A percentile compares a stretch with the other conserved stretches of the same genome.
phyloP scores from a whole-genome alignment of 2,329 filamentous ascomycete genomes.

The Ceratocystiopsis sp. region DNA sequence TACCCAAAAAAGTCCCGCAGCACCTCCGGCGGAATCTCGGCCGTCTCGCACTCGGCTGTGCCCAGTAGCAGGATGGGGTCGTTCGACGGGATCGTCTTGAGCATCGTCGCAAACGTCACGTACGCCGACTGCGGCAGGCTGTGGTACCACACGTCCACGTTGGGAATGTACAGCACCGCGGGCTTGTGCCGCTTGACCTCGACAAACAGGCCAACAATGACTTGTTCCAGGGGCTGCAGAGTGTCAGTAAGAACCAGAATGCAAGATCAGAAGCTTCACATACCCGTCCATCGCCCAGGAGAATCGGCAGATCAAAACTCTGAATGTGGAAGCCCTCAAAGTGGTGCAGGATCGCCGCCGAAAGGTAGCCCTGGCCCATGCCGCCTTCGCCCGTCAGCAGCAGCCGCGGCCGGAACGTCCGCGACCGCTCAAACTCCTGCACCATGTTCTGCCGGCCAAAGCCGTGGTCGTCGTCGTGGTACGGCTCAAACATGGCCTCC shows the following conservation, averaged over 20 bases:
- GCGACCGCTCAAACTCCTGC: constrained; percentile 69
- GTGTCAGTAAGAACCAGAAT: not conserved
- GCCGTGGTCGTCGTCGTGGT: constrained; percentile 63
- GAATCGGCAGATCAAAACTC: constrained; percentile 76
- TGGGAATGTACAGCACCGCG: constrained; percentile 86
- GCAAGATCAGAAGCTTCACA: constrained; percentile 12
- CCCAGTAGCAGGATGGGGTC: constrained; percentile 80
- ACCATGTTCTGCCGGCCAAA: constrained; percentile 66
- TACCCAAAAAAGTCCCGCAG: constrained; percentile 71
- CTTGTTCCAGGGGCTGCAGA: constrained; percentile 55
- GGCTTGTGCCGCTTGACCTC: constrained; percentile 91
- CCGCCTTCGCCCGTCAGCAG: constrained; percentile 67
- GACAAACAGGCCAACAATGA: constrained; percentile 76
- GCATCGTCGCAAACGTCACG: constrained; percentile 65
- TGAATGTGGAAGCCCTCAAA: constrained; percentile 91
- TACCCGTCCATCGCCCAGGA: constrained; percentile 69
- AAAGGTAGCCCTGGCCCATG: constrained; percentile 88
- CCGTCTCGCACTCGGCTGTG: constrained; percentile 55
- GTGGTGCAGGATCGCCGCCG: constrained; percentile 70
- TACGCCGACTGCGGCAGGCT: constrained; percentile 46
- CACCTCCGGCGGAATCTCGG: constrained; percentile 44
- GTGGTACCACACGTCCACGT: constrained; percentile 74
- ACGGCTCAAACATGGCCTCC: constrained; percentile 82
- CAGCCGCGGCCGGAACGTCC: constrained; percentile 76
- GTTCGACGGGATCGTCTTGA: constrained; percentile 70